Base-by-base conservation (phyloP, 164 flowering plant genomes). In the Saururus chinensis region DNA sequence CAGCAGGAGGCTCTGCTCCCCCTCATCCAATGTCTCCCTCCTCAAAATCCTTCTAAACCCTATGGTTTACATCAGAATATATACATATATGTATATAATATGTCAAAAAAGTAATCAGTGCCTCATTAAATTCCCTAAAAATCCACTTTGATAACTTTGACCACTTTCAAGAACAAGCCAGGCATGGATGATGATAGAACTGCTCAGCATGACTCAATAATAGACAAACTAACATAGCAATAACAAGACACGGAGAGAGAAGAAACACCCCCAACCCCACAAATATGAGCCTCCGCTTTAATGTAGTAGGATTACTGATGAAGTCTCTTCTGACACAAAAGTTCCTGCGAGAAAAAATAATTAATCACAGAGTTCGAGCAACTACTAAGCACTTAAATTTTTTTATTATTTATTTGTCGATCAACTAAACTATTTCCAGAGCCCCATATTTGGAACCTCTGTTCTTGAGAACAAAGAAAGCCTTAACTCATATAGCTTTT, bases 111-210 rank as follows among this genome's bases (percentile, higher is more conserved):
- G 17, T 8, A 4, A 45, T 12, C 49, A 54, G 12, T 85, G 89
- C 99, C 99, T 95, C 99, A 66, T 95, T 95, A 70, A 78, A 91
- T 80, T 95, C 97, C 71, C 99, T 79, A 73, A 91, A 86, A 19
- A 91, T 86, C 97, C 99, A 95, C 69, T 75, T 91, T 57, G 99
- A 86, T 74, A 95, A 80, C 74, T 87, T 95, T 52, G 99, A 95
- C 99, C 99, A 95, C 70, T 90, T 80, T 68, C 90, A 79, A 56
- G 96, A 86, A 59, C 93, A 91, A 65, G 93, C 98, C 1, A 87
- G 86, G 69, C 92, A 89, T 60, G 98, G 99, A 74, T 95, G 93
- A 65, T 95, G 89, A 70, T 89, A 95, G 60, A 95, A 87, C 60
- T 89, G 90, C 66, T 91, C 97, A 53, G 98, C 99, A 73, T 95